Conservation (phyloP, 495 filamentous ascomycete genomes). For the Xylaria palmicola region DNA sequence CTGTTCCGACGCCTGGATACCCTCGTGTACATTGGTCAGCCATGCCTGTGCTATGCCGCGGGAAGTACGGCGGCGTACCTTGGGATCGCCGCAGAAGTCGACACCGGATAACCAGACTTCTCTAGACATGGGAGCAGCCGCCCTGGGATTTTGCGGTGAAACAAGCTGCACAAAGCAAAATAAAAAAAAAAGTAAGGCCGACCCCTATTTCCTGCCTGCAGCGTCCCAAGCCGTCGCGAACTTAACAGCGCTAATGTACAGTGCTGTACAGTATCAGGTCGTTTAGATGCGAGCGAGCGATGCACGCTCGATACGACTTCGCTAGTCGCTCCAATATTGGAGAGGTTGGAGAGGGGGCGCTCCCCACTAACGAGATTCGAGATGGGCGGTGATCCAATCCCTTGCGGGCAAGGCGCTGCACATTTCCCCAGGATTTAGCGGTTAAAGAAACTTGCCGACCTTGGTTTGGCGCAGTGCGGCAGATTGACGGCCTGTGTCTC, state of each 20-base stretch:
- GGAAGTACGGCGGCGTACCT: too few species aligned
- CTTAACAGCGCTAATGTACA: conserved; percentile 5
- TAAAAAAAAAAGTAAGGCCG: conserved; percentile 26
- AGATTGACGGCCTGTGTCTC: conserved; percentile 13
- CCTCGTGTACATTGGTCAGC: not conserved
- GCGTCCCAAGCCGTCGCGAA: conserved; percentile 10
- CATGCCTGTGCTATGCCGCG: too few species aligned
- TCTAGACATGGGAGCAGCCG: not conserved
- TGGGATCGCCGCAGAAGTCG: too few species aligned
- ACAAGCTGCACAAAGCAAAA: conserved; percentile 18
- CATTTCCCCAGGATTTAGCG: conserved; percentile 16
- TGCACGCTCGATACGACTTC: conserved; percentile 10
- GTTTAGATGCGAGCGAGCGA: too few species aligned
- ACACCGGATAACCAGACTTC: too few species aligned
- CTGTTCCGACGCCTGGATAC: not conserved
- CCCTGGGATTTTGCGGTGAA: conserved; percentile 19
- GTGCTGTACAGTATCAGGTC: conserved; percentile 7
- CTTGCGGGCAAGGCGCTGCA: conserved; percentile 5
- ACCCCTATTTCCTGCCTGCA: conserved; percentile 11
- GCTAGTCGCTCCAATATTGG: conserved; percentile 2
- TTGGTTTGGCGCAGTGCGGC: conserved; percentile 13
- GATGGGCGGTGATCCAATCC: conserved; percentile 9
- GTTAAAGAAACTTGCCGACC: conserved; percentile 15
- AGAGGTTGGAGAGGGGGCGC: not conserved
- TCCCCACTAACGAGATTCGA: not conserved